Evolutionary conservation across 768 basidiomycete species (phyloP).

Genomic region (Hericium coralloides): DNA sequence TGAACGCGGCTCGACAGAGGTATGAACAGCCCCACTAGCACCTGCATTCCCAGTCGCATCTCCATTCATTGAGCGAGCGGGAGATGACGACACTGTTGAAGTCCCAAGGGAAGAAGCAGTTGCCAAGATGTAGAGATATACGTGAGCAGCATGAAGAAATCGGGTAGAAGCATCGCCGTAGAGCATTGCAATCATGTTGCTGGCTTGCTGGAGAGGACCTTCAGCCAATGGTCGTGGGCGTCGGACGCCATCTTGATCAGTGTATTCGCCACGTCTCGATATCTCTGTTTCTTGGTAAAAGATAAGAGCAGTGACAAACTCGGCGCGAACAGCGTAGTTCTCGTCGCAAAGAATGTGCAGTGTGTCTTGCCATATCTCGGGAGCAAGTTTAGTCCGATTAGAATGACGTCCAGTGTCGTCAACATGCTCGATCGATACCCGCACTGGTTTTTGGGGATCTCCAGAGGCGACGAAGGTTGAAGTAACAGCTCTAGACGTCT

Average conservation of each 20-base stretch:
- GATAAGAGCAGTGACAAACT: conserved; percentile 66
- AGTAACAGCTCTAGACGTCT: conserved; percentile 4
- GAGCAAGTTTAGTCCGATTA: conserved; percentile 60
- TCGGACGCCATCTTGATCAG: conserved; percentile 37
- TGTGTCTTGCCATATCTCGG: conserved; percentile 89
- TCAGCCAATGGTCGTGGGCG: conserved; percentile 38
- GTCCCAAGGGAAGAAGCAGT: conserved; percentile 52
- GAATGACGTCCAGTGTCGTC: conserved; percentile 29
- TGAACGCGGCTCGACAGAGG: conserved; percentile 17
- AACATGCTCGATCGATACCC: conserved; percentile 4
- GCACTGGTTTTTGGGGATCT: conserved; percentile 1
- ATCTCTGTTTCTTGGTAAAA: conserved; percentile 75
- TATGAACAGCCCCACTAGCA: conserved; percentile 10
- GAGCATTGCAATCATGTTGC: conserved; percentile 37
- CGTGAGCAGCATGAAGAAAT: conserved; percentile 74
- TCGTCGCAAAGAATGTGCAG: conserved; percentile 75
- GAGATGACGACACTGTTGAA: conserved; percentile 32
- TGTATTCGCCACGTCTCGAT: conserved; percentile 46
- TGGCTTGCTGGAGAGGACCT: conserved; percentile 37
- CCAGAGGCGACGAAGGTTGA: not conserved
- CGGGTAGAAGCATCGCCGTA: conserved; percentile 57
- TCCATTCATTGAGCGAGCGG: conserved; percentile 18
- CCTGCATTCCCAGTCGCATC: conserved; percentile 8
- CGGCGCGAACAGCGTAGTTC: conserved; percentile 68
- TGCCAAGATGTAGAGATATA: conserved; percentile 72